Percentiles rank a stretch among this genome's conserved stretches.
Conservation (phyloP, 192 early-diverging fungal species). For the Rhizoclosmatium globosum region DNA sequence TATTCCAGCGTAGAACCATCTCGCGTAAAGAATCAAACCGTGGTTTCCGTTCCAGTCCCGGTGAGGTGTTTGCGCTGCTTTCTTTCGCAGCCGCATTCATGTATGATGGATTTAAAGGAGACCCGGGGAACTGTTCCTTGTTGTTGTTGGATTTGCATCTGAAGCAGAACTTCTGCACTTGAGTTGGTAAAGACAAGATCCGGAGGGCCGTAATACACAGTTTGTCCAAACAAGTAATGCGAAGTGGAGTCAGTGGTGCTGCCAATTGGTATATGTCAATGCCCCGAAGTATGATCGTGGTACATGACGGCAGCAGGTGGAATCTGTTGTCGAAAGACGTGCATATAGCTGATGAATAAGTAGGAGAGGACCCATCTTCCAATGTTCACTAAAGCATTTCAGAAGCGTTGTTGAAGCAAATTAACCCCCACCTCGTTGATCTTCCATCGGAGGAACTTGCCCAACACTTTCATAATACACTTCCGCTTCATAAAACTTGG, state of each 20-base stretch:
- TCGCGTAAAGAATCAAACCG: neutral
- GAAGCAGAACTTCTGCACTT: neutral
- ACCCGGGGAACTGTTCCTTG: neutral
- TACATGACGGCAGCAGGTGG: slow-evolving; percentile 29
- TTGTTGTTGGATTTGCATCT: neutral
- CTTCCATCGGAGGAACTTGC: slow-evolving; percentile 63
- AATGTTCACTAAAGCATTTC: slow-evolving; percentile 68
- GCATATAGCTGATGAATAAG: slow-evolving; percentile 61
- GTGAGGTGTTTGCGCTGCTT: neutral
- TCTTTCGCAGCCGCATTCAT: slow-evolving; percentile 1
- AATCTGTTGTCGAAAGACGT: slow-evolving; percentile 17
- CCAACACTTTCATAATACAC: slow-evolving; percentile 87
- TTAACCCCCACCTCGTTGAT: slow-evolving; percentile 70
- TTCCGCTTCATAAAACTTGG: slow-evolving; percentile 84
- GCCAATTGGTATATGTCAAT: slow-evolving; percentile 37
- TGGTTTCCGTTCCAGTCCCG: neutral
- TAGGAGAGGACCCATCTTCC: slow-evolving; percentile 86
- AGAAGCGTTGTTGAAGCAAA: slow-evolving; percentile 1
- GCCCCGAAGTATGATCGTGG: slow-evolving; percentile 36
- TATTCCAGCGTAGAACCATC: neutral
- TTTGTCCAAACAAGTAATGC: slow-evolving; percentile 34
- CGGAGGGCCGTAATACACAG: slow-evolving; percentile 27
- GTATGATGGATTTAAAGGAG: neutral
- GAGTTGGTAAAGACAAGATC: neutral
- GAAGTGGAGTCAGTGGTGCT: slow-evolving; percentile 13